Evolutionary conservation across 495 filamentous ascomycete genomes (phyloP).

Genomic region (Xylaria telfairii): DNA sequence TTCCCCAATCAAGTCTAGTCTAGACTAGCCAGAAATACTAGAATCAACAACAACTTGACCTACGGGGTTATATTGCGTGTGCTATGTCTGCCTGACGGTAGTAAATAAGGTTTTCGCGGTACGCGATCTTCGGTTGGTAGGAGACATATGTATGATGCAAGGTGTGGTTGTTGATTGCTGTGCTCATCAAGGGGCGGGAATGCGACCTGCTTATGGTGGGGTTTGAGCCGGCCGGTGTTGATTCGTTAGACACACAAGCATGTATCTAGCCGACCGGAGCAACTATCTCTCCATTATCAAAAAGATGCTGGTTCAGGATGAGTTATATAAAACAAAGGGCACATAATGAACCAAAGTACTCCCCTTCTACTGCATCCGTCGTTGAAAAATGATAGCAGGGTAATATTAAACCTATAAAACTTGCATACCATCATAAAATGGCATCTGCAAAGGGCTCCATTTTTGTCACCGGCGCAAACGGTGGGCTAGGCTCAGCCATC

Average conservation of each 20-base stretch:
- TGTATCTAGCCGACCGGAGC: conserved; percentile 8
- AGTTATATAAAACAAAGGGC: neutral
- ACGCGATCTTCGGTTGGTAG: neutral
- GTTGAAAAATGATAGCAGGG: neutral
- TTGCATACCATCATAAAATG: conserved; percentile 23
- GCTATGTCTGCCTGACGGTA: neutral
- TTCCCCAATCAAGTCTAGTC: neutral
- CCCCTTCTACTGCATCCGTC: neutral
- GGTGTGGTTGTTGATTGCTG: neutral
- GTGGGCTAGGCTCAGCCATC: conserved; percentile 54
- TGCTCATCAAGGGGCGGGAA: neutral
- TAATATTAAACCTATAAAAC: neutral
- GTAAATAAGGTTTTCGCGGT: neutral
- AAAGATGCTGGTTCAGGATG: neutral
- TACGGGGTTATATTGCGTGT: too few species aligned
- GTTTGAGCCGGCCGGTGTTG: too few species aligned
- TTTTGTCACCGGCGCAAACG: conserved; percentile 62
- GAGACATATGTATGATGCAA: neutral
- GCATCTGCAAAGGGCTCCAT: conserved; percentile 47
- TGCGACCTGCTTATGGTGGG: conserved; percentile 19
- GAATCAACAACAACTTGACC: neutral
- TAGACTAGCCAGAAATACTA: neutral
- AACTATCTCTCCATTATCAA: conserved; percentile 14
- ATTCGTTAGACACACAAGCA: too few species aligned
- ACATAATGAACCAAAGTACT: neutral